Conservation (phyloP, 2,329 filamentous ascomycete genomes). For the Graphiopsis chlorocephala region DNA sequence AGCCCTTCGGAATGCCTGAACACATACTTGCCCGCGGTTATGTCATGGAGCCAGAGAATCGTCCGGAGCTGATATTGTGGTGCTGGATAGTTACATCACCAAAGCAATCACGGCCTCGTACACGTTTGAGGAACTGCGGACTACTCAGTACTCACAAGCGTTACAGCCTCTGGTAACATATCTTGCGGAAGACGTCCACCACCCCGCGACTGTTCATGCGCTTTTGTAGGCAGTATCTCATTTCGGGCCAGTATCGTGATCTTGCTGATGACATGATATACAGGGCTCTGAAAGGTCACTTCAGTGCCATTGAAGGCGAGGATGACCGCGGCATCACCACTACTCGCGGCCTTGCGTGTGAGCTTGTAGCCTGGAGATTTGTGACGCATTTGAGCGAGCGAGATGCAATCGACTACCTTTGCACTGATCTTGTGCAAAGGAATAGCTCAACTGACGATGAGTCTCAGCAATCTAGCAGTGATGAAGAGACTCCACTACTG, state of each 20-base stretch:
- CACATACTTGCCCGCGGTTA: neutral
- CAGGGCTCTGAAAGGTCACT: slow-evolving; percentile 74
- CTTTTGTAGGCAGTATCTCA: slow-evolving; percentile 54
- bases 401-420: slow-evolving; percentile 70
- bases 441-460: slow-evolving; percentile 19
- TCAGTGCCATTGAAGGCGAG: slow-evolving; percentile 58
- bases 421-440: slow-evolving; percentile 63
- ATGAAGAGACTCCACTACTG: slow-evolving; percentile 23
- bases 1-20: neutral
- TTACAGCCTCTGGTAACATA: slow-evolving; percentile 63
- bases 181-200: slow-evolving; percentile 61
- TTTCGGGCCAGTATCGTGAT: neutral
- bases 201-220: slow-evolving; percentile 69
- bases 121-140: slow-evolving; percentile 71
- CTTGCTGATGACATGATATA: slow-evolving; percentile 33
- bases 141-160: slow-evolving; percentile 58
- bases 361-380: slow-evolving; percentile 79
- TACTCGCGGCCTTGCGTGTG: slow-evolving; percentile 69
- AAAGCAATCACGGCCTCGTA: slow-evolving; percentile 63
- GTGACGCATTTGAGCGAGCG: slow-evolving; percentile 67
- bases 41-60: neutral
- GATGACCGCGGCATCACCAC: slow-evolving; percentile 64
- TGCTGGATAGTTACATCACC: slow-evolving; percentile 54
- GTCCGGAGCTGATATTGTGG: neutral
- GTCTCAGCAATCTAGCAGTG: neutral